A percentile compares a stretch with the other conserved stretches of the same genome.
Evolutionary conservation across 768 basidiomycete species (phyloP).

Genomic region (Psilocybe cyanescens): DNA sequence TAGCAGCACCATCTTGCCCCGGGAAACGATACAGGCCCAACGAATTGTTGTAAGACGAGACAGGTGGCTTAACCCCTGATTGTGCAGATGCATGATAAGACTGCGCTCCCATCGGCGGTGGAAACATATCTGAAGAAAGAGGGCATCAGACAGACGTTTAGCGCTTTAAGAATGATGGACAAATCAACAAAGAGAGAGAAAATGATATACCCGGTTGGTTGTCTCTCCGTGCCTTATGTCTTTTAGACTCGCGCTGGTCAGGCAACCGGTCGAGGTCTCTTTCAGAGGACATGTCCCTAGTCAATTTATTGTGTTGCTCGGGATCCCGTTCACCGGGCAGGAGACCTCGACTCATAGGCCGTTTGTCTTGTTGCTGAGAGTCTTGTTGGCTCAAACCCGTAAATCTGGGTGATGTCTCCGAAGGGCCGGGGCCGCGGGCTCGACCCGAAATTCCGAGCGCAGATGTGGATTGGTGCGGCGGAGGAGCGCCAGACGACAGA

Average conservation of each 20-base stretch:
- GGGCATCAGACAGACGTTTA: slow-evolving; percentile 2
- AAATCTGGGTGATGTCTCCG: slow-evolving; percentile 15
- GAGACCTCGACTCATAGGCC: slow-evolving; percentile 10
- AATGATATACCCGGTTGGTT: slow-evolving; percentile 26
- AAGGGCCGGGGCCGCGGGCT: slow-evolving; percentile 13
- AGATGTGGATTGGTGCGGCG: slow-evolving; percentile 7
- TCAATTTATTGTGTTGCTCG: slow-evolving; percentile 34
- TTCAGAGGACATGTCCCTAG: slow-evolving; percentile 16
- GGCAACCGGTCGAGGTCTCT: slow-evolving; percentile 43
- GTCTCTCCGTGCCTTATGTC: slow-evolving; percentile 49
- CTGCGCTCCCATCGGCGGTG: slow-evolving; percentile 18
- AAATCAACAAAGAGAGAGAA: background rate
- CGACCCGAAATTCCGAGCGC: slow-evolving; percentile 13
- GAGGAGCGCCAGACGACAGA: slow-evolving; percentile 8
- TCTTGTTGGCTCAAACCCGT: slow-evolving; percentile 10
- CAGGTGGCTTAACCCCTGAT: slow-evolving; percentile 1
- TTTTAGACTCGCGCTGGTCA: slow-evolving; percentile 54
- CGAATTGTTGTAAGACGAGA: slow-evolving; percentile 8
- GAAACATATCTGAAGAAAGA: slow-evolving; percentile 11
- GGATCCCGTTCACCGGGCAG: slow-evolving; percentile 30
- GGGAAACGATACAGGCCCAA: slow-evolving; percentile 10
- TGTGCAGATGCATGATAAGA: background rate
- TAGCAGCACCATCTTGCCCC: slow-evolving; percentile 11
- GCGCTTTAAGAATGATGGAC: slow-evolving; percentile 6
- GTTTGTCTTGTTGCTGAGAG: slow-evolving; percentile 21